Percentiles rank a stretch among this genome's conserved stretches.
Conservation (phyloP, 2,329 filamentous ascomycete genomes). For the Arthroderma sp. region DNA sequence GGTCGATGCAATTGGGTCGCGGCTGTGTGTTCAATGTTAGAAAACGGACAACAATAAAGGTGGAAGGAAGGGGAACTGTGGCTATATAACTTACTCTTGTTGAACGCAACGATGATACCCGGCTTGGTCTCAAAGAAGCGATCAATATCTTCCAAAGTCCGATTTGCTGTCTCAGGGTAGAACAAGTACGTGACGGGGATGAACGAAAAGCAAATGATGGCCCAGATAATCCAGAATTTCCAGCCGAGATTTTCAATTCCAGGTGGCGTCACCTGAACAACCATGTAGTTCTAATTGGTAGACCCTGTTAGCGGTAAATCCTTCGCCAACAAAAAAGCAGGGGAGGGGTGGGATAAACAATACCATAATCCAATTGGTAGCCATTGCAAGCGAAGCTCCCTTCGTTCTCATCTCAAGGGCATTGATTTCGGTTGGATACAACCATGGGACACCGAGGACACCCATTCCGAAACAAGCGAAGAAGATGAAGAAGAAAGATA, state of each 20-base stretch:
- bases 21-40: slow-evolving; percentile 3
- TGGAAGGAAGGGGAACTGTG: neutral
- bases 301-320: slow-evolving; percentile 3
- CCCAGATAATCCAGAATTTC: slow-evolving; percentile 12
- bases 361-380: slow-evolving; percentile 19
- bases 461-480: slow-evolving; percentile 29
- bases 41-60: neutral
- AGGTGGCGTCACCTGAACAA: slow-evolving; percentile 19
- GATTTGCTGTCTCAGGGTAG: slow-evolving; percentile 22
- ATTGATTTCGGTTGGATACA: slow-evolving; percentile 25
- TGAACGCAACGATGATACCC: slow-evolving; percentile 12
- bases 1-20: slow-evolving; percentile 13
- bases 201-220: slow-evolving; percentile 16
- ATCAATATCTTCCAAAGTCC: slow-evolving; percentile 24
- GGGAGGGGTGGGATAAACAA: neutral
- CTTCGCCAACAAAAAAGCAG: neutral
- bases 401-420: slow-evolving; percentile 23
- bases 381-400: slow-evolving; percentile 19
- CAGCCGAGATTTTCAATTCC: neutral
- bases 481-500: slow-evolving; percentile 34
- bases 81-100: slow-evolving; percentile 11
- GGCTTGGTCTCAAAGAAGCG: slow-evolving; percentile 23
- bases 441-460: slow-evolving; percentile 27
- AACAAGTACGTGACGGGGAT: slow-evolving; percentile 20
- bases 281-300: slow-evolving; percentile 19